A percentile compares a stretch with the other conserved stretches of the same genome.
These are phyloP conservation scores for Clathrus columnatus DNA, from an alignment of 768 basidiomycete genomes.

Conservation along the genomic window DNA sequence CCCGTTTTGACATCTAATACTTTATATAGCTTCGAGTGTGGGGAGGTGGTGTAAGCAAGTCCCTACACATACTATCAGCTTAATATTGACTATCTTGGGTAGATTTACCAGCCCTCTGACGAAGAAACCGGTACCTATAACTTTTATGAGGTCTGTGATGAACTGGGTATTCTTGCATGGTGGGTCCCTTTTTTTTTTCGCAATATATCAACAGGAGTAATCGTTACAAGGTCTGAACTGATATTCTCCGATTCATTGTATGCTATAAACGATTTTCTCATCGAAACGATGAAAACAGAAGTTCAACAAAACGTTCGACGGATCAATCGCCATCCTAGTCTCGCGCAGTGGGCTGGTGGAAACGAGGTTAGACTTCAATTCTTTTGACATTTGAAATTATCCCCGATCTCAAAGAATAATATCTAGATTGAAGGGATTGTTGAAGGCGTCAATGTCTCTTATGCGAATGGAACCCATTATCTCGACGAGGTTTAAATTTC, in stretches of 20 bases:
- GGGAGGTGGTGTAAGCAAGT: constrained; percentile 39
- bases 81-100: too few relatives aligned
- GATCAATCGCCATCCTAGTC: constrained; percentile 48
- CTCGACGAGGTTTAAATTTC: constrained; percentile 36
- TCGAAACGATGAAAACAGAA: constrained; percentile 43
- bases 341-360: constrained; percentile 51
- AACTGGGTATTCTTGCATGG: constrained; percentile 53
- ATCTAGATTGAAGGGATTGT: constrained; percentile 42
- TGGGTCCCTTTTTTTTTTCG: not conserved
- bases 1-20: not conserved
- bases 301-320: constrained; percentile 49
- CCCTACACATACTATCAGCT: too few relatives aligned
- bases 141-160: constrained; percentile 51
- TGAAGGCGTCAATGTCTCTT: constrained; percentile 25
- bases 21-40: constrained; percentile 42
- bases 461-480: constrained; percentile 37
- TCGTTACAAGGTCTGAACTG: constrained; percentile 33
- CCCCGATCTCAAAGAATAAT: not conserved
- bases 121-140: constrained; percentile 38
- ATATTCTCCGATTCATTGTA: constrained; percentile 51
- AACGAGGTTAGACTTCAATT: constrained; percentile 28
- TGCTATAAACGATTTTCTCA: constrained; percentile 44
- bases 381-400: not conserved
- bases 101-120: constrained; percentile 31
- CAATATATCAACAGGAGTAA: not conserved